Base-by-base conservation (phyloP, 2,329 filamentous ascomycete species). In the Coniochaeta prunicola region DNA sequence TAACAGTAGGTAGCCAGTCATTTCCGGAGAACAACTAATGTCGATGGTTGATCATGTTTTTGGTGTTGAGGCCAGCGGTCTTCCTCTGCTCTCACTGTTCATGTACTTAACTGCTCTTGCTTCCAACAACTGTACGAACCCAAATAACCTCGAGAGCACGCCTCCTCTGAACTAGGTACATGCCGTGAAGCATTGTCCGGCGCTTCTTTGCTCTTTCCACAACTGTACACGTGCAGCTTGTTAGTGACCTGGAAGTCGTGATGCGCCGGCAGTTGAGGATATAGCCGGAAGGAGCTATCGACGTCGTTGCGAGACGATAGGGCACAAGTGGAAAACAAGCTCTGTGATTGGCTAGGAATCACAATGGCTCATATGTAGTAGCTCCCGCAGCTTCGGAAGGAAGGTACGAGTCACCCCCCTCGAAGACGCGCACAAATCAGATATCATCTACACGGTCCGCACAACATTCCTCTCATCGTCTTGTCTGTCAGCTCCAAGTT, bases 251-350 rank as follows among this genome's bases (percentile, higher is more conserved):
- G 42, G 21, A 3, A 10, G 19, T 48, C 21, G 28, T 13, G 24
- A 48, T 26, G 19, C 21, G 3, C n/a, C 42, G 21, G 42, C 42
- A 48, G 21, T 50, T 30, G 21, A 45, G 36, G 10, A 50, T 17
- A 28, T 30, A 50, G 19, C 42, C 42, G 42, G 42, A 48, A 26
- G 28, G 42, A 48, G 42, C 42, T 48, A 2, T 48, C 19, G 21
- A 48, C 12, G 45, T 50, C 45, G 33, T 55, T 36, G 53, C 53
- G 53, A 55, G 30, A 33, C 30, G 53, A 55, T 55, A 56, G 54
- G 54, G 54, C 54, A 56, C 54, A 42, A 6, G 24, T 38, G 15
- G 7, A 56, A 42, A 40, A 6, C 17, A 10, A 19, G 54, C 19
- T 5, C 15, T 42, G 15, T 56, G 33, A 56, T 56, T 56, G 54